Evolutionary conservation across 2,329 filamentous ascomycete species (phyloP).

Genomic region (Cladosporium oxysporum): DNA sequence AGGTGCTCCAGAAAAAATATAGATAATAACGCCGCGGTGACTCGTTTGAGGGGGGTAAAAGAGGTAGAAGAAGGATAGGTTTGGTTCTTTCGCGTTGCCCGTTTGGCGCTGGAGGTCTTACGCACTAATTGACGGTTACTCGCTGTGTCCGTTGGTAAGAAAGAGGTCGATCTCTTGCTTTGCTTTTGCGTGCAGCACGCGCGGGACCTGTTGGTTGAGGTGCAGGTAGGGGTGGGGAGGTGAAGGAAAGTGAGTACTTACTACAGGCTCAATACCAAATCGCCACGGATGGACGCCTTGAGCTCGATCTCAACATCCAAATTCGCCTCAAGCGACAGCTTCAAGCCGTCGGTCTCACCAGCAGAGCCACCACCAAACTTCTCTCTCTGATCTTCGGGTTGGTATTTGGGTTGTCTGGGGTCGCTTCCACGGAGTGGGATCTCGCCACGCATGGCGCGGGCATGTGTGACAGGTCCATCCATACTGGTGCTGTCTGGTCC

Average conservation of each 20-base stretch:
- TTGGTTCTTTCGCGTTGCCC: slow-evolving; percentile 3
- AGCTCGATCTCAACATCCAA: slow-evolving; percentile 82
- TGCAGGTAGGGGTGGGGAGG: background rate
- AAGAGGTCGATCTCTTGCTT: slow-evolving; percentile 13
- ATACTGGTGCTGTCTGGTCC: slow-evolving; percentile 58
- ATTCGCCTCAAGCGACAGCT: slow-evolving; percentile 73
- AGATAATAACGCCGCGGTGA: background rate
- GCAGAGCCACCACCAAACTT: background rate
- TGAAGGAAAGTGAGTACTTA: slow-evolving; percentile 50
- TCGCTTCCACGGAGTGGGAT: slow-evolving; percentile 56
- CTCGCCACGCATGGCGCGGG: slow-evolving; percentile 56
- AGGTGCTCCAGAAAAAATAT: slow-evolving; percentile 5
- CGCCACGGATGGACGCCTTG: slow-evolving; percentile 83
- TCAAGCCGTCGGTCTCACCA: slow-evolving; percentile 63
- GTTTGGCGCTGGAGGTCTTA: slow-evolving; percentile 6
- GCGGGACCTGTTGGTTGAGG: background rate
- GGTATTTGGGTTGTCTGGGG: slow-evolving; percentile 51
- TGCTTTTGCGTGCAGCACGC: background rate
- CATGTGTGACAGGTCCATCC: slow-evolving; percentile 58
- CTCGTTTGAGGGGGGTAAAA: background rate
- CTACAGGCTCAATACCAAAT: slow-evolving; percentile 76
- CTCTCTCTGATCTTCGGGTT: slow-evolving; percentile 21
- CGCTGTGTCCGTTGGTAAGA: slow-evolving; percentile 19
- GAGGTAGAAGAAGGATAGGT: background rate
- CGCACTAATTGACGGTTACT: slow-evolving; percentile 20